Percentiles rank a stretch among this genome's conserved stretches.
phyloP scores from a whole-genome alignment of 2,329 filamentous ascomycete species.

The Pleurostoma richardsiae region DNA sequence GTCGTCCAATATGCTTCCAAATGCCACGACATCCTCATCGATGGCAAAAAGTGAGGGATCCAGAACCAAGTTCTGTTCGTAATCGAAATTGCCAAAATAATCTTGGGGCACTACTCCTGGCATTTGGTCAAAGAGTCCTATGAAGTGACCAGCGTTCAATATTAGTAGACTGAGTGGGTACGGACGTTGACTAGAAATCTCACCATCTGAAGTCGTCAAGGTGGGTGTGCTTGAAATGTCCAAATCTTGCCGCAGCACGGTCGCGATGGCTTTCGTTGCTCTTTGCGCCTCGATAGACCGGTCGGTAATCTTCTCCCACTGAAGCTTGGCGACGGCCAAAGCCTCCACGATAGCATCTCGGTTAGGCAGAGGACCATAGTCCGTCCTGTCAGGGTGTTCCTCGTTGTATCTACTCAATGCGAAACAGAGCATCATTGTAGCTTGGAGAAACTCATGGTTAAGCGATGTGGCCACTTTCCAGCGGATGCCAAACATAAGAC shows the following conservation, averaged over 20 bases:
- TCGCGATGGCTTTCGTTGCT: background rate
- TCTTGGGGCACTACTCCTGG: background rate
- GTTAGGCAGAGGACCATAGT: background rate
- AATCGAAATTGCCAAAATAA: background rate
- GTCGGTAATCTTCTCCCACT: background rate
- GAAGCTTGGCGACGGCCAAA: background rate
- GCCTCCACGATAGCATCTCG: background rate
- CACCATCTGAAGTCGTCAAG: background rate
- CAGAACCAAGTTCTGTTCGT: background rate
- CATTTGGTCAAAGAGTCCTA: background rate
- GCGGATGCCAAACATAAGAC: conserved; percentile 1
- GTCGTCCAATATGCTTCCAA: too few species aligned
- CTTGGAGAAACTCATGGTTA: conserved; percentile 5
- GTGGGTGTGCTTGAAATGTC: background rate
- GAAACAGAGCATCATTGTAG: conserved; percentile 2
- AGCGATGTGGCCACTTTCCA: conserved; percentile 4
- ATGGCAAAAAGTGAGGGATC: background rate
- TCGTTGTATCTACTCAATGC: background rate
- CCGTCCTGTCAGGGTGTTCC: background rate
- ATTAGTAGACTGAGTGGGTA: background rate
- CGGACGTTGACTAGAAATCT: background rate
- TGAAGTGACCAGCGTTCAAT: background rate
- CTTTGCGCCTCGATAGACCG: background rate
- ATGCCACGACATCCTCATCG: too few species aligned
- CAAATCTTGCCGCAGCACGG: background rate